Evolutionary conservation across 257 asterid species (phyloP), one percentile per base, ranked within the genome.

Genomic region (Nicotiana noctiflora): DNA sequence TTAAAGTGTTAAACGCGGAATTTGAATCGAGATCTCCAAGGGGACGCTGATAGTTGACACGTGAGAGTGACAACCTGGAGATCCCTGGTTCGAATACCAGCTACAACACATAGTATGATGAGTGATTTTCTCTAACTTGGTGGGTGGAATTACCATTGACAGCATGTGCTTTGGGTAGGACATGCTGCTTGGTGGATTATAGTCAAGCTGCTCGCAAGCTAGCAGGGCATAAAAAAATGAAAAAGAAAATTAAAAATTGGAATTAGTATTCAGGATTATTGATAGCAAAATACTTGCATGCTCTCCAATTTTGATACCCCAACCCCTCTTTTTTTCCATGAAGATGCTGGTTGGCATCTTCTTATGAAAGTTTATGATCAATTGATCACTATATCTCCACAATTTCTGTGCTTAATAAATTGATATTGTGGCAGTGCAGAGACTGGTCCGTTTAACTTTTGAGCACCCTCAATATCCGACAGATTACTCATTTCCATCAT

Each of bases 401-500:
- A 34, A 34, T 82, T 18, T 55, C 57, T 27, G 77, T 82, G 40
- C 79, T 44, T 82, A 61, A 74, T 40, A 34, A 75, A 79, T 62
- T 70, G 81, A 40, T 55, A 77, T 84, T 90, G 79, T 89, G 88
- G 88, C 57, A 23, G 80, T 89, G 93, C 97, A 96, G 99, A 86
- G 67, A 84, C 88, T 96, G 80, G 93, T 96, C 79, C 91, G 95
- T 81, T 83, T 84, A 87, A 94, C 99, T 29, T 70, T 90, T 80
- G 91, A 84, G 87, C 93, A 96, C 88, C 97, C 93, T 79, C 87
- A 62, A 74, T 96, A 96, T 86, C 95, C 94, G 15, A 31, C 78
- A 40, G 98, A 96, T 76, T 96, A 92, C 88, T 83, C 92, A 13
- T 88, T 96, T 79, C 99, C 99, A 18, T 94, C 98, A 23, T 84